Conservation (phyloP, 1,284 basidiomycete species). For the Austroboletus novae-zelandiae region DNA sequence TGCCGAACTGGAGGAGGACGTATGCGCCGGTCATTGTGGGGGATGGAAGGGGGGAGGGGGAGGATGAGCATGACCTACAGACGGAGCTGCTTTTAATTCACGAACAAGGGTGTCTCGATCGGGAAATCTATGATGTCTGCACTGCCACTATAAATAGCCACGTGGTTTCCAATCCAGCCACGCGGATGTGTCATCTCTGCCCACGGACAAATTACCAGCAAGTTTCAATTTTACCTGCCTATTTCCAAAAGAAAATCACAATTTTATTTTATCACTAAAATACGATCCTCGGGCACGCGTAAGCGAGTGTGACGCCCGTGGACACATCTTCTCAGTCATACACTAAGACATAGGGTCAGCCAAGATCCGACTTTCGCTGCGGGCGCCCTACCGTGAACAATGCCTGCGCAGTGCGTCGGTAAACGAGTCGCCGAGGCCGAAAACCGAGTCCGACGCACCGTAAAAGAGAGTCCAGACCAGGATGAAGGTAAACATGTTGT, state of each 20-base stretch:
- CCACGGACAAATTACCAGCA: background rate
- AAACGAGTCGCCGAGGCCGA: conserved; percentile 30
- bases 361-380: background rate
- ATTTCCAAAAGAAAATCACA: conserved; percentile 10
- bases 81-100: conserved; percentile 29
- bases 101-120: conserved; percentile 33
- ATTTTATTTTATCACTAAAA: background rate
- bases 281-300: background rate
- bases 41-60: conserved; percentile 17
- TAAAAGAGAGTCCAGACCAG: conserved; percentile 89
- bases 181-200: conserved; percentile 20
- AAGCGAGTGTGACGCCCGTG: background rate
- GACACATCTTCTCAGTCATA: conserved; percentile 40
- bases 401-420: conserved; percentile 28
- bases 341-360: conserved; percentile 34
- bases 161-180: conserved; percentile 22
- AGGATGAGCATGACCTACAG: conserved; percentile 3
- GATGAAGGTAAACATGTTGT: conserved; percentile 84
- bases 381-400: conserved; percentile 41
- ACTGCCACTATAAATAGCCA: conserved; percentile 30
- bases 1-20: conserved; percentile 60
- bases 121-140: conserved; percentile 28
- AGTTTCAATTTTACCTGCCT: conserved; percentile 9
- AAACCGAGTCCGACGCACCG: conserved; percentile 53
- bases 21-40: conserved; percentile 39